phyloP scores from a whole-genome alignment of 225 moss, liverwort and hornwort genomes.

The Ulota crispa region DNA sequence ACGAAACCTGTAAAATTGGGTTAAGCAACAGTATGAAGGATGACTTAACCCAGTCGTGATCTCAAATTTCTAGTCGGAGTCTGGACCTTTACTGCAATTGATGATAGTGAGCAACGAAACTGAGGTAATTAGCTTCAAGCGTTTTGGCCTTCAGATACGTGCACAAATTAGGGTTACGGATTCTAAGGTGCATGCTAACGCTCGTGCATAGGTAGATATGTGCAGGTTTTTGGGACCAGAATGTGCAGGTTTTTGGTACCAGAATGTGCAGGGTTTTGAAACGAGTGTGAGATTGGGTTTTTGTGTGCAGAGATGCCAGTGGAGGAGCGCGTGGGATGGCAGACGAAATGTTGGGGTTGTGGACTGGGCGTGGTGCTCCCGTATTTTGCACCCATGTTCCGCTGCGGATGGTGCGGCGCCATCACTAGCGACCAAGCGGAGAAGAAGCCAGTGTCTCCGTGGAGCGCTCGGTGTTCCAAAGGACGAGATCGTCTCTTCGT shows the following conservation, averaged over 20 bases:
- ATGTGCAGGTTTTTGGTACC: too few relatives aligned
- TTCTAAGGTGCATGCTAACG: not conserved
- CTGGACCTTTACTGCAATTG: not conserved
- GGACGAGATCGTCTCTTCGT: conserved; percentile 75
- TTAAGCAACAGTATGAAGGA: not conserved
- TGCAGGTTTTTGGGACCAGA: conserved; percentile 3
- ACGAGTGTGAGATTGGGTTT: not conserved
- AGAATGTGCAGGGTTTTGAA: not conserved
- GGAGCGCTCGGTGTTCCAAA: conserved; percentile 52
- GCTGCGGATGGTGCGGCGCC: conserved; percentile 98
- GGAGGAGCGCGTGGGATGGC: conserved; percentile 54
- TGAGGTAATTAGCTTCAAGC: conserved; percentile 8
- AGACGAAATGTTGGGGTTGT: conserved; percentile 90
- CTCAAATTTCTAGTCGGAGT: not conserved
- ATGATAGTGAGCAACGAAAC: conserved; percentile 15
- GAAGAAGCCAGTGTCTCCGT: conserved; percentile 47
- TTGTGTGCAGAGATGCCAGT: conserved; percentile 39
- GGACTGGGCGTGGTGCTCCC: conserved; percentile 72
- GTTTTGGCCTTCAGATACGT: not conserved
- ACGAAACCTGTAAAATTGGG: not conserved
- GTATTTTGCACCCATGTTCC: conserved; percentile 59
- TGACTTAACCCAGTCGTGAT: not conserved
- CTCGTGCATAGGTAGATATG: not conserved
- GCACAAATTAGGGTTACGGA: not conserved
- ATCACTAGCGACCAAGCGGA: conserved; percentile 52